Base-by-base conservation (phyloP, 1,284 basidiomycete genomes). In the Termitomyces sp. region DNA sequence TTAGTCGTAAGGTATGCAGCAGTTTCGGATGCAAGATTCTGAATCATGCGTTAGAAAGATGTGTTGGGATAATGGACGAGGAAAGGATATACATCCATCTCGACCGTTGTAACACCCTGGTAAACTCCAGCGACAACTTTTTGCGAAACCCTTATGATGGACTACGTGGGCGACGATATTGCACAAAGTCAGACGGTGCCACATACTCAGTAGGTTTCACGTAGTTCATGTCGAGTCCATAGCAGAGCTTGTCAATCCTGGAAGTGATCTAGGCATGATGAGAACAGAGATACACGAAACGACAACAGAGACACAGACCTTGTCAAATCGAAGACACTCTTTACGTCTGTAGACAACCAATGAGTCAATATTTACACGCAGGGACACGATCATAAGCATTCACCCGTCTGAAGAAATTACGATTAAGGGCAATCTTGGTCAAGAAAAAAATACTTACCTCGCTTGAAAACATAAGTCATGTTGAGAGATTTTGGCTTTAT, bases 71-170 rank as follows among this genome's bases (percentile, higher is more conserved):
- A 37, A 28, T 14, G 46, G 18, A 31, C 11, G 52, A 44, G 8
- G 13, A 19, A 41, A 44, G 18, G 10, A 77, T 85, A 63, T 61
- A 93, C 91, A 71, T 99, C 97, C 54, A 99, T 88, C 71, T 99
- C 97, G 53, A 93, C 91, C 8, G 97, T 99, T 8, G 95, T 99
- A 18, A 97, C 93, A 46, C 95, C 94, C 58, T 92, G 87, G 69
- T 97, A 96, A 47, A 97, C 93, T 63, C 96, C 96, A 45, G 88
- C 84, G 50, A 97, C 92, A 55, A 99, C 97, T 70, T 97, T 97
- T 73, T 95, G 93, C 18, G 92, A 86, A 56, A 94, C 86, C 63
- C 88, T 24, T 91, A 11, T 2, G 4, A 1, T 38, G 30, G n/a
- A n/a, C n/a, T n/a, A 5, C 18, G 19, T 64, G 5, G 58, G 44